These are phyloP conservation scores for Fusarium anguioides DNA, from an alignment of 2,329 filamentous ascomycete species.

Conservation along the genomic window DNA sequence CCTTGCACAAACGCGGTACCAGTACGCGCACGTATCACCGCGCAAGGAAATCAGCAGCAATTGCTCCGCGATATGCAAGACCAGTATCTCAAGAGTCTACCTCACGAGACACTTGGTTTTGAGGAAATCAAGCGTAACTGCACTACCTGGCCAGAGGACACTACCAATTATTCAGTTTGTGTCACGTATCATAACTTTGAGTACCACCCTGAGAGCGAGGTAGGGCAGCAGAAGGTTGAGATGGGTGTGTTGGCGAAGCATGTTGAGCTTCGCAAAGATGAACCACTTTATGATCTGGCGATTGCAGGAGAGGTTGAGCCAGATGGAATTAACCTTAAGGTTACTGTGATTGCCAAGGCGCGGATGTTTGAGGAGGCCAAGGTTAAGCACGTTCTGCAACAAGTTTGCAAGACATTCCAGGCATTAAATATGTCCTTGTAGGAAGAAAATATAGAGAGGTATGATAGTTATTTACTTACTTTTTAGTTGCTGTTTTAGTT, in stretches of 20 bases:
- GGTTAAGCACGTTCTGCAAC: not conserved
- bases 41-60: not conserved
- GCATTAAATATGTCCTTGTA: not conserved
- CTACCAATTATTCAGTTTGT: not conserved
- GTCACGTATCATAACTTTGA: constrained; percentile 22
- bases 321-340: not conserved
- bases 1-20: constrained; percentile 17
- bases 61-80: constrained; percentile 29
- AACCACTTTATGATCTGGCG: constrained; percentile 12
- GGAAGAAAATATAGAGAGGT: not conserved
- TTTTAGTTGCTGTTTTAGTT: too few relatives aligned
- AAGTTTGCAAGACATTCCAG: not conserved
- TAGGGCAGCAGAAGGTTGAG: constrained; percentile 5
- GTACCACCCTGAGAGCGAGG: constrained; percentile 18
- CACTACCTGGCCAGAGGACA: constrained; percentile 25
- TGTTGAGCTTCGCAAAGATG: constrained; percentile 4
- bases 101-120: constrained; percentile 29
- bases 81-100: constrained; percentile 30
- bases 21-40: not conserved
- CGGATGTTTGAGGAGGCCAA: not conserved
- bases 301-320: constrained; percentile 20
- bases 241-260: constrained; percentile 19
- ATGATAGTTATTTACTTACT: too few relatives aligned
- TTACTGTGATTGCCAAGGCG: not conserved
- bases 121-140: constrained; percentile 36